These are phyloP conservation scores for Diversispora epigaea DNA, from an alignment of 192 early-diverging fungal species.

Conservation along the genomic window DNA sequence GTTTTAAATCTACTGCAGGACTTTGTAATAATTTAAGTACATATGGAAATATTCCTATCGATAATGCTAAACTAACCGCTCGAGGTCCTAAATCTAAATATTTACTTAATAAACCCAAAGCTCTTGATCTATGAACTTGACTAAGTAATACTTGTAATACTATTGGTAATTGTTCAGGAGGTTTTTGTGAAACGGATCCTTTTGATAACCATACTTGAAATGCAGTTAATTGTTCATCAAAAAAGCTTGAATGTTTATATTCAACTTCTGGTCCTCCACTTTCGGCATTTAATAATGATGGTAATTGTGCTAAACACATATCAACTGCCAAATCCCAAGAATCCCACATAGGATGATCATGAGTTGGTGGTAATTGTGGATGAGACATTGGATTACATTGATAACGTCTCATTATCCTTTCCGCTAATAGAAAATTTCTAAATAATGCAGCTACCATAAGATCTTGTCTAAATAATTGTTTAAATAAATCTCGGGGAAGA, in stretches of 20 bases:
- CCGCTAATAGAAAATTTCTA: conserved; percentile 93
- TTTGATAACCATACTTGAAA: conserved; percentile 95
- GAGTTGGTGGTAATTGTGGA: conserved; percentile 83
- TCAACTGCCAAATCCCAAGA: conserved; percentile 95
- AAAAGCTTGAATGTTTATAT: conserved; percentile 85
- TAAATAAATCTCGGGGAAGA: conserved; percentile 85
- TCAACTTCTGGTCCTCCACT: conserved; percentile 46
- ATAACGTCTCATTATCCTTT: conserved; percentile 94
- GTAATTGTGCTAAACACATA: conserved; percentile 87
- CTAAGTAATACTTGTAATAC: conserved; percentile 94
- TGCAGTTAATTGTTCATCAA: conserved; percentile 94
- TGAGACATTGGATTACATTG: conserved; percentile 87
- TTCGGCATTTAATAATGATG: conserved; percentile 62
- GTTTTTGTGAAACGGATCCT: conserved; percentile 74
- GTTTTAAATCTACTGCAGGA: conserved; percentile 89
- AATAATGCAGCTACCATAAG: conserved; percentile 91
- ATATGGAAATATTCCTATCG: conserved; percentile 96
- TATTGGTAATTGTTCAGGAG: conserved; percentile 92
- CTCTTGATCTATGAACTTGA: conserved; percentile 91
- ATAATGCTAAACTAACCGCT: conserved; percentile 90
- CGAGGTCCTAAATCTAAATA: conserved; percentile 92
- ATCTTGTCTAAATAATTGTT: conserved; percentile 90
- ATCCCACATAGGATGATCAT: conserved; percentile 96
- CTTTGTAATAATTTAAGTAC: conserved; percentile 91
- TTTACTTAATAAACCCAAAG: conserved; percentile 85